Percentiles rank a stretch among this genome's conserved stretches.
Conservation (phyloP, 139 green algal species). For the Limnomonas spitsbergensis region DNA sequence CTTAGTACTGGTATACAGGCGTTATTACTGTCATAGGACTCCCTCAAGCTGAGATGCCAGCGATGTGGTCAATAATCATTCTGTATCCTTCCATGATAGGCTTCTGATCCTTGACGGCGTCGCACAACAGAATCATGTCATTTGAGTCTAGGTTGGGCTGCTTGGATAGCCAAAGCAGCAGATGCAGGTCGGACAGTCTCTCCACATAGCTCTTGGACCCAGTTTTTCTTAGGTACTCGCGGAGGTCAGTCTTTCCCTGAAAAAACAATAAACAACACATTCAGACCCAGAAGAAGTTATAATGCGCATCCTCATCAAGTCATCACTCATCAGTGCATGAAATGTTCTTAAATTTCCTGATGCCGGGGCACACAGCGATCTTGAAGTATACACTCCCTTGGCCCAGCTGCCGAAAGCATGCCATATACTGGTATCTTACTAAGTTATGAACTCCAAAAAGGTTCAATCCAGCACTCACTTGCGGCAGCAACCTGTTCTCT, state of each 20-base stretch:
- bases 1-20: too few relatives aligned
- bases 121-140: slow-evolving; percentile 74
- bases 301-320: too few relatives aligned
- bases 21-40: too few relatives aligned
- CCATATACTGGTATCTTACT: background rate
- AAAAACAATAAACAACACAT: background rate
- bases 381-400: too few relatives aligned
- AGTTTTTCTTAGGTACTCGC: slow-evolving; percentile 60
- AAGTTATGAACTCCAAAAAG: background rate
- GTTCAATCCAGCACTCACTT: slow-evolving; percentile 34
- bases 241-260: slow-evolving; percentile 68
- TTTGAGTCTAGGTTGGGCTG: slow-evolving; percentile 75
- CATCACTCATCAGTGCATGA: too few relatives aligned
- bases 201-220: slow-evolving; percentile 60
- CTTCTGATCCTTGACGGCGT: slow-evolving; percentile 56
- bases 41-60: slow-evolving; percentile 52
- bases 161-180: slow-evolving; percentile 89
- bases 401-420: too few relatives aligned
- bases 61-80: slow-evolving; percentile 86
- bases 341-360: too few relatives aligned
- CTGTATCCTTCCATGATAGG: slow-evolving; percentile 81
- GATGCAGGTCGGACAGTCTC: slow-evolving; percentile 88
- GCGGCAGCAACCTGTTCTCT: slow-evolving; percentile 88
- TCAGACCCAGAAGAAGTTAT: too few relatives aligned
- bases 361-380: too few relatives aligned